Base-by-base conservation (phyloP, 2,329 filamentous ascomycete species). In the Neofusicoccum laricinum region DNA sequence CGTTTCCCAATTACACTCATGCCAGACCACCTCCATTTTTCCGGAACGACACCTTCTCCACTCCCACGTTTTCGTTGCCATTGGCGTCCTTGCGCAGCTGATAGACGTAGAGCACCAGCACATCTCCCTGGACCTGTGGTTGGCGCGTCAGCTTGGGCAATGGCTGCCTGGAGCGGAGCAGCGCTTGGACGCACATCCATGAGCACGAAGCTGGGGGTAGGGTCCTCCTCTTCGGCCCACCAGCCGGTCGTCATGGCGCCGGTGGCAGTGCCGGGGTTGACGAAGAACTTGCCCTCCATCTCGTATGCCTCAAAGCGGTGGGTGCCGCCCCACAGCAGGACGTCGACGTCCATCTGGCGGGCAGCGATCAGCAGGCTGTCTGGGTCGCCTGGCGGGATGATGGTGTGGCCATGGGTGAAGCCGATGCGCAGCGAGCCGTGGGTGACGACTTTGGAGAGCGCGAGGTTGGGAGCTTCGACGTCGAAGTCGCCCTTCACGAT, bases 31-130 rank as follows among this genome's bases (percentile, higher is more conserved):
- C 75, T 66, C 76, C 73, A 61, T 82, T 79, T 71, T 85, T 85
- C 70, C 83, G 79, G 71, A 82, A 85, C 50, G 80, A 83, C 41
- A 85, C 82, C 71, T 85, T 85, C 72, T 85, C 83, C 65, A 85
- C 83, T 7, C 79, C 81, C 21, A 85, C 83, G 63, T 76, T 84
- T 72, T 85, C 82, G 41, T 77, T 79, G 3, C 82, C 83, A 66
- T 83, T 79, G 40, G 77, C 80, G 64, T 84, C 82, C 68, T 78
- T 84, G 68, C 81, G 79, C 64, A 85, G 72, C 69, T 85, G 83
- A 68, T 98, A 98, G 61, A 98, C 94, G 77, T 98, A 98, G 57
- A 98, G 84, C 66, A 96, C 96, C 69, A 98, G 85, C 15, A 96
- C 96, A 75, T 97, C 96, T 36, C 94, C 94, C 86, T 98, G 94